These are phyloP conservation scores for Casuarina cunninghamiana DNA, from an alignment of 306 rosid species.

Conservation along the genomic window DNA sequence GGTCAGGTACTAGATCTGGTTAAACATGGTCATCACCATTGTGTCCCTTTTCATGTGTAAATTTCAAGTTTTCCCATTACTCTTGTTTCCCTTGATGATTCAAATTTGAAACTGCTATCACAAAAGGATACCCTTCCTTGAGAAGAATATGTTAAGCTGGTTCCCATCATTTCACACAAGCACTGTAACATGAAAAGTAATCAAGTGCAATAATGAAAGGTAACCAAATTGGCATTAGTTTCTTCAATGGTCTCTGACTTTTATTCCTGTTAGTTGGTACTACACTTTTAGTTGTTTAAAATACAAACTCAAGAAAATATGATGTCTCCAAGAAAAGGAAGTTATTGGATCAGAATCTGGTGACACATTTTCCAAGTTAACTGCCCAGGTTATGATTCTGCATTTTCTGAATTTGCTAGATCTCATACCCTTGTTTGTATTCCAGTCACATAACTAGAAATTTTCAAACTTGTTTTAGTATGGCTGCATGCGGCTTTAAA, in stretches of 20 bases:
- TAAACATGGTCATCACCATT: slow-evolving; percentile 5
- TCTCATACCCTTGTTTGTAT: too few relatives aligned
- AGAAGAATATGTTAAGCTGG: neutral
- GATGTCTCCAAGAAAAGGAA: too few relatives aligned
- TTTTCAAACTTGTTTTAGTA: too few relatives aligned
- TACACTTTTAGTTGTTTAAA: neutral
- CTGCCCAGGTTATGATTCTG: too few relatives aligned
- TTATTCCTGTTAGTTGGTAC: neutral
- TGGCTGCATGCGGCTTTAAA: too few relatives aligned
- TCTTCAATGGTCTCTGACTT: neutral
- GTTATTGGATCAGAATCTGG: too few relatives aligned
- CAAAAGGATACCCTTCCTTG: neutral
- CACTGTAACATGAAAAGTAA: neutral
- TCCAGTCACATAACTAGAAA: too few relatives aligned
- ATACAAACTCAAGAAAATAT: neutral
- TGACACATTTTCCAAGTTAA: too few relatives aligned
- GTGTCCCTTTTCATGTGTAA: neutral
- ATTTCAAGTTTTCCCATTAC: slow-evolving; percentile 3
- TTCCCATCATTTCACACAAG: neutral
- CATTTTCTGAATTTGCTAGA: too few relatives aligned
- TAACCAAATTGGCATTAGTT: neutral
- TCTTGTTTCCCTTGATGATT: neutral
- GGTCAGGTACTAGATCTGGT: slow-evolving; percentile 52
- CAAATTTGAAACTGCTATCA: neutral
- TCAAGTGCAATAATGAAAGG: neutral